Evolutionary conservation across 1,284 basidiomycete genomes (phyloP), one percentile per base, ranked within the genome.

Genomic region (Heliocybe sulcata): DNA sequence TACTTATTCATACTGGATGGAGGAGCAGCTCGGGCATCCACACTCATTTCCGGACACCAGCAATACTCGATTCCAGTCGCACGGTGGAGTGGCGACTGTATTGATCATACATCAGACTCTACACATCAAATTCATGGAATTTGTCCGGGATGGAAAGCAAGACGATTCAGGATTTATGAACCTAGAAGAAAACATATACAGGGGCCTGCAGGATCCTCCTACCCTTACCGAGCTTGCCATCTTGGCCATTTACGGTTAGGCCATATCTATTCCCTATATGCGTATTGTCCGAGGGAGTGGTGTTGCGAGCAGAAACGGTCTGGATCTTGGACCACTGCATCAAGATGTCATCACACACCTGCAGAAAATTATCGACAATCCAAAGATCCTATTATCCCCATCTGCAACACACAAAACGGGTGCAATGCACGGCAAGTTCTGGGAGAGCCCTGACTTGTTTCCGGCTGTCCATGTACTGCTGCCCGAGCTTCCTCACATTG

Each of bases 141-240:
- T 58, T 10, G 57, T 67, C 29, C 8, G 20, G 23, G 16, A 45
- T n/a, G 38, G 19, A 6, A 49, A 49, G 47, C 10, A 49, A 22
- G 47, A 49, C 8, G 3, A 12, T 16, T 16, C 14, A 3, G 22
- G 16, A 14, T 47, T 26, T 16, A 52, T 12, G 4, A 19, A 45
- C 38, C 48, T 53, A 4, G 52, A 45, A 27, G 8, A 14, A 8
- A 53, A 53, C 57, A 45, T 76, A 3, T 62, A 55, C 4, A 54
- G 61, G 0, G 69, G 62, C 0, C 58, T 76, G 0, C 45, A 67
- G 0, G 71, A 75, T 55, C 52, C 55, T 1, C 56, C 64, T 3
- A 75, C 70, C n/a, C 58, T 71, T 8, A 71, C 69, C 1, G 73
- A 76, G 54, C 66, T 75, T 2, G 58, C 57, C 29, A 63, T 64